Base-by-base conservation (phyloP, 495 filamentous ascomycete species). In the Lepraria neglecta region DNA sequence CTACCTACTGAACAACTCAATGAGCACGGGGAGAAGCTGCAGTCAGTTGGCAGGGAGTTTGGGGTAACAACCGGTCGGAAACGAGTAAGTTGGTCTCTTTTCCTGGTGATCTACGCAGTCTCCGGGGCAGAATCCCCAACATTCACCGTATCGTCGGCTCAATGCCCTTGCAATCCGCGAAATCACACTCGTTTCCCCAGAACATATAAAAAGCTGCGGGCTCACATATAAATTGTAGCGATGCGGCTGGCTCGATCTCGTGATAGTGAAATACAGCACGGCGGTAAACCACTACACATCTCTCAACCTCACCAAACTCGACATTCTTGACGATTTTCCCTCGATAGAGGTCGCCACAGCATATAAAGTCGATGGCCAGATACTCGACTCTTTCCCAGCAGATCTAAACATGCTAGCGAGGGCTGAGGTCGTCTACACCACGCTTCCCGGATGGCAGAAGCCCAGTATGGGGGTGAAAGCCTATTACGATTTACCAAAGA, bases 201-300 rank as follows among this genome's bases (percentile, higher is more conserved):
- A 54, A 19, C 38, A 19, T 19, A 4, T 11, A 19, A 33, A 43
- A 38, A 35, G 24, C 38, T 27, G 6, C 33, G n/a, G 12, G 47
- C 35, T 54, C 19, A 44, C 35, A 9, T 9, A 10, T 4, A 14
- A n/a, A 4, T 30, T 35, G 58, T 40, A 52, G 48, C 56, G 91
- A 50, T 96, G 91, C 70, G 92, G 91, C 31, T 95, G 89, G 90
- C 80, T 96, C 44, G 91, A 97, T 69, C 80, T 96, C 7, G 86
- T 92, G n/a, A 77, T 94, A n/a, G 72, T 89, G 60, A 87, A 89
- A 66, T 90, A 91, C 78, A 89, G 82, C 45, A 75, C 79, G 38
- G 73, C 77, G 2, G 77, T 91, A 65, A 89, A 89, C 77, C 57
- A 89, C 75, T 89, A 90, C 75, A 87, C 84, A 11, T 75, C 77